phyloP scores from a whole-genome alignment of 225 moss, liverwort and hornwort genomes.

The Thuidium tamariscinum region DNA sequence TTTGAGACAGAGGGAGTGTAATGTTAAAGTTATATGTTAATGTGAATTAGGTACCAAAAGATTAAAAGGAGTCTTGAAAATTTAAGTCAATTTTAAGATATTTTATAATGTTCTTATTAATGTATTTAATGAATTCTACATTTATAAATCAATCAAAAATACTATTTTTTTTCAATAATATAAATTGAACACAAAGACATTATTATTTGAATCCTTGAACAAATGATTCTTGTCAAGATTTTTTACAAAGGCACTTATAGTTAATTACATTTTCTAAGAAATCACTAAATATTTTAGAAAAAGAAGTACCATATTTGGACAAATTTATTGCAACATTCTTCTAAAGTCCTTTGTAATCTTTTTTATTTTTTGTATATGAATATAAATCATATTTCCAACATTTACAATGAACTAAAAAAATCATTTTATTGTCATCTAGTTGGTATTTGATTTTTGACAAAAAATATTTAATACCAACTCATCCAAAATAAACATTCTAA shows the following conservation, averaged over 20 bases:
- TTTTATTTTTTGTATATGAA: accelerated
- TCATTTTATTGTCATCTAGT: accelerated
- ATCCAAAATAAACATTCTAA: neutral
- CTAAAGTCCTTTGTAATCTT: neutral
- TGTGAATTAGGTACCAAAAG: neutral
- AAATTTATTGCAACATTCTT: neutral
- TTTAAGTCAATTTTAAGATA: too few relatives aligned
- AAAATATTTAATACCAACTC: neutral
- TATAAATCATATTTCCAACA: neutral
- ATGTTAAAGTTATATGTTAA: too few relatives aligned
- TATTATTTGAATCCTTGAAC: neutral
- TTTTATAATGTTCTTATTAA: too few relatives aligned
- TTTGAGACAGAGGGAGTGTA: too few relatives aligned
- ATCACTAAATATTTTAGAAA: too few relatives aligned
- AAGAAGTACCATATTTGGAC: too few relatives aligned
- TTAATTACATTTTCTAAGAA: neutral
- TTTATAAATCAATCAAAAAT: neutral
- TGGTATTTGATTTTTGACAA: neutral
- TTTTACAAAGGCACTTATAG: neutral
- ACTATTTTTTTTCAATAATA: neutral
- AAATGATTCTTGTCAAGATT: accelerated
- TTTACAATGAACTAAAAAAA: neutral
- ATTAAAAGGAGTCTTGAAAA: too few relatives aligned
- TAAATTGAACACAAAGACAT: neutral
- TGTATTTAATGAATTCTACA: too few relatives aligned